These are phyloP conservation scores for Candida smagusa DNA, from an alignment of 1,139 yeast genomes.

Conservation along the genomic window DNA sequence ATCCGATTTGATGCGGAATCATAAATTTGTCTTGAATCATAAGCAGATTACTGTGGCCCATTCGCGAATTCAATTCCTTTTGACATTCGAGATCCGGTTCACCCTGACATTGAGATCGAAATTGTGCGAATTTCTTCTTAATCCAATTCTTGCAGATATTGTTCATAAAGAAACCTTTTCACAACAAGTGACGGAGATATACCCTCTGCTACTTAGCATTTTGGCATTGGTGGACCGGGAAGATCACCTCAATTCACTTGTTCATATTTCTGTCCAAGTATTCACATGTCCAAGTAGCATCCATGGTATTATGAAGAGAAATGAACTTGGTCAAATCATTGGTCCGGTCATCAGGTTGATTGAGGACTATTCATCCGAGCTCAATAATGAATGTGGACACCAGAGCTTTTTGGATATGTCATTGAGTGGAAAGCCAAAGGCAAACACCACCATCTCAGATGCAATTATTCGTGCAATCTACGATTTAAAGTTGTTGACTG, in stretches of 20 bases:
- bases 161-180: constrained; percentile 47
- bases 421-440: constrained; percentile 13
- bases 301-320: constrained; percentile 33
- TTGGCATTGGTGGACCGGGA: constrained; percentile 60
- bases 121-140: constrained; percentile 47
- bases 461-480: constrained; percentile 36
- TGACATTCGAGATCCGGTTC: constrained; percentile 56
- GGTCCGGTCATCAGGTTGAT: constrained; percentile 48
- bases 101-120: constrained; percentile 48
- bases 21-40: no score
- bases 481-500: constrained; percentile 44
- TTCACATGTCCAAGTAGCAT: constrained; percentile 65
- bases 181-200: constrained; percentile 50
- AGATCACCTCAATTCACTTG: constrained; percentile 52
- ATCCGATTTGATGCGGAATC: constrained; percentile 12
- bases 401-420: constrained; percentile 28
- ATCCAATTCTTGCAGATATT: constrained; percentile 51
- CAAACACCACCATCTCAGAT: constrained; percentile 22
- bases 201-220: constrained; percentile 50
- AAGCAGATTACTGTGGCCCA: constrained; percentile 11
- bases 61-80: constrained; percentile 50
- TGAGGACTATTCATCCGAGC: constrained; percentile 31
- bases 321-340: constrained; percentile 39
- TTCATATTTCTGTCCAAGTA: constrained; percentile 58
- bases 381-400: constrained; percentile 26